A percentile compares a stretch with the other conserved stretches of the same genome.
Evolutionary conservation across 148 eudicot species (phyloP).

Genomic region (Spergularia bocconei): DNA sequence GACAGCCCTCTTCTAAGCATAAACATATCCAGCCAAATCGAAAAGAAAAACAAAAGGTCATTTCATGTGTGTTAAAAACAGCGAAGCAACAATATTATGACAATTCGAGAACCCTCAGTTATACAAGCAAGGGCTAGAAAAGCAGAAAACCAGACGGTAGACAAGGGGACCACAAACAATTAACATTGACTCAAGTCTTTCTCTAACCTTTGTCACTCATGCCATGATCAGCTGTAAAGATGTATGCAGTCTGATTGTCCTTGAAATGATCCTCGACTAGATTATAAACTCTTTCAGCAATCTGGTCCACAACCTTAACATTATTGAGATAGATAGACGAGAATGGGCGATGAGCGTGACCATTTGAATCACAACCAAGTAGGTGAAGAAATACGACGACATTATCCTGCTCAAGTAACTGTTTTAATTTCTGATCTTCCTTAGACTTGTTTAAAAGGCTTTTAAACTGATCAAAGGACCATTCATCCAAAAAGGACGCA

Average conservation of each 20-base stretch:
- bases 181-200: constrained; percentile 1
- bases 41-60: background rate
- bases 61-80: background rate
- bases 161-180: constrained; percentile 7
- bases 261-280: constrained; percentile 72
- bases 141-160: background rate
- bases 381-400: constrained; percentile 79
- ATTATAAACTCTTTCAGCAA: constrained; percentile 86
- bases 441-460: constrained; percentile 75
- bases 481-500: constrained; percentile 97
- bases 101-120: background rate
- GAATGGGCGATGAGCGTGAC: constrained; percentile 95
- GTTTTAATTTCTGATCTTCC: constrained; percentile 62
- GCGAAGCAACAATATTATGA: constrained; percentile 1
- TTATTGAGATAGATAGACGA: constrained; percentile 92
- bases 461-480: constrained; percentile 95
- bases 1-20: background rate
- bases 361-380: constrained; percentile 97
- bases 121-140: background rate
- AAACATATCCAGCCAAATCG: constrained; percentile 2
- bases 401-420: constrained; percentile 70
- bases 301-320: constrained; percentile 85
- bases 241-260: constrained; percentile 80
- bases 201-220: constrained; percentile 96
- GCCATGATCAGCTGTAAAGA: constrained; percentile 99